These are phyloP conservation scores for Artomyces pyxidatus DNA, from an alignment of 768 basidiomycete genomes.

Conservation along the genomic window DNA sequence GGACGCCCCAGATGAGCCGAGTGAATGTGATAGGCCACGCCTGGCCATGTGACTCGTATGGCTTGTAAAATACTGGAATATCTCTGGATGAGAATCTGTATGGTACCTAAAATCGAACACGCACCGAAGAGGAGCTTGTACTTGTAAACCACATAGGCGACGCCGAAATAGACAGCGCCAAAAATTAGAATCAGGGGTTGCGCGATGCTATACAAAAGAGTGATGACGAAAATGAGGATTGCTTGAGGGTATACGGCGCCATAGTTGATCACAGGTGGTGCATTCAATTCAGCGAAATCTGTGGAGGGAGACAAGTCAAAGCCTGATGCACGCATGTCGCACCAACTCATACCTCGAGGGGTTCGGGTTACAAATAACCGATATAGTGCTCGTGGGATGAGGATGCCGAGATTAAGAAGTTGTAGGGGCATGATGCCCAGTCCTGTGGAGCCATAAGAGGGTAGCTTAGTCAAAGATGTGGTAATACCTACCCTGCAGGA, in stretches of 20 bases:
- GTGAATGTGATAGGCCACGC: constrained; percentile 96
- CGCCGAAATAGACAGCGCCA: constrained; percentile 93
- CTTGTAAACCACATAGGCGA: constrained; percentile 95
- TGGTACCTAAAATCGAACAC: constrained; percentile 21
- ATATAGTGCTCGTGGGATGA: constrained; percentile 71
- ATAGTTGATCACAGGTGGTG: constrained; percentile 97
- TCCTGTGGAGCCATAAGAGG: constrained; percentile 33
- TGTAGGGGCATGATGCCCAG: constrained; percentile 95
- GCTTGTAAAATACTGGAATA: constrained; percentile 89
- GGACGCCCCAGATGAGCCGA: constrained; percentile 84
- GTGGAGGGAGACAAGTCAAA: constrained; percentile 5
- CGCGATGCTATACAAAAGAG: constrained; percentile 89
- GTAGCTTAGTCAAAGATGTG: neutral
- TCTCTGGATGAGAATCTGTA: neutral
- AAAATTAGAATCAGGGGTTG: constrained; percentile 94
- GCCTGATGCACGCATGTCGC: neutral
- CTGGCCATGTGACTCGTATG: constrained; percentile 94
- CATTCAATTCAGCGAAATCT: constrained; percentile 96
- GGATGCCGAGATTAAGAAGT: constrained; percentile 82
- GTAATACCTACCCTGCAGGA: constrained; percentile 56
- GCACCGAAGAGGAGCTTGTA: constrained; percentile 92
- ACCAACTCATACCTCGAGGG: constrained; percentile 61
- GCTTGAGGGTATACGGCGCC: constrained; percentile 96
- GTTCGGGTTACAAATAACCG: constrained; percentile 78
- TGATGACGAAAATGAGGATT: constrained; percentile 92